Evolutionary conservation across 352 stramenopile species (phyloP).

Genomic region (Phytophthora agathidicida): DNA sequence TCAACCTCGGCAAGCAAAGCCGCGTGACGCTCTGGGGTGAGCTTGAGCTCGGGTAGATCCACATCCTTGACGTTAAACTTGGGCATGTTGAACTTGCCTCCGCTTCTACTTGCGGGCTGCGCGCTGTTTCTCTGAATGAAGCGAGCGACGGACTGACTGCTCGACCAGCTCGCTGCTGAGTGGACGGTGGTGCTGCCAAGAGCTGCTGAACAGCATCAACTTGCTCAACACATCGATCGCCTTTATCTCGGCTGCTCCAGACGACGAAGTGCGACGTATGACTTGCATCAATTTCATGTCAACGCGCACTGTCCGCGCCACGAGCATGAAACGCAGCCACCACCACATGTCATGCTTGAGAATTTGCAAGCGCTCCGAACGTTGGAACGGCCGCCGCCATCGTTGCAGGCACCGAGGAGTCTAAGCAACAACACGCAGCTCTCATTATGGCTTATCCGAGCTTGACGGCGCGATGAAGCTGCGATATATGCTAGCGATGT

Average conservation of each 20-base stretch:
- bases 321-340: conserved; percentile 8
- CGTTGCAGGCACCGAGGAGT: background rate
- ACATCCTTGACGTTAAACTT: conserved; percentile 47
- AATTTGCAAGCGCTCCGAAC: conserved; percentile 6
- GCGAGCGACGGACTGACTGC: background rate
- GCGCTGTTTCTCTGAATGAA: conserved; percentile 29
- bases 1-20: conserved; percentile 34
- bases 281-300: conserved; percentile 12
- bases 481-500: background rate
- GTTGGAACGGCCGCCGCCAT: conserved; percentile 9
- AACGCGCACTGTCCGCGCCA: conserved; percentile 14
- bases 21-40: conserved; percentile 23
- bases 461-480: background rate
- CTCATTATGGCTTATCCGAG: background rate
- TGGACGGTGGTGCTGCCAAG: conserved; percentile 12
- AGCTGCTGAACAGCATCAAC: conserved; percentile 18
- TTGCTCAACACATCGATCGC: conserved; percentile 24
- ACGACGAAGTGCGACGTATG: conserved; percentile 11
- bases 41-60: conserved; percentile 27
- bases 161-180: conserved; percentile 11
- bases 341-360: conserved; percentile 15
- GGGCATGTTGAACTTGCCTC: conserved; percentile 20
- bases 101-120: conserved; percentile 8
- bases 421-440: background rate
- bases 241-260: conserved; percentile 26